Percentiles rank a stretch among this genome's conserved stretches.
These are phyloP conservation scores for Emergomyces africanus DNA, from an alignment of 2,329 filamentous ascomycete species.

Conservation along the genomic window DNA sequence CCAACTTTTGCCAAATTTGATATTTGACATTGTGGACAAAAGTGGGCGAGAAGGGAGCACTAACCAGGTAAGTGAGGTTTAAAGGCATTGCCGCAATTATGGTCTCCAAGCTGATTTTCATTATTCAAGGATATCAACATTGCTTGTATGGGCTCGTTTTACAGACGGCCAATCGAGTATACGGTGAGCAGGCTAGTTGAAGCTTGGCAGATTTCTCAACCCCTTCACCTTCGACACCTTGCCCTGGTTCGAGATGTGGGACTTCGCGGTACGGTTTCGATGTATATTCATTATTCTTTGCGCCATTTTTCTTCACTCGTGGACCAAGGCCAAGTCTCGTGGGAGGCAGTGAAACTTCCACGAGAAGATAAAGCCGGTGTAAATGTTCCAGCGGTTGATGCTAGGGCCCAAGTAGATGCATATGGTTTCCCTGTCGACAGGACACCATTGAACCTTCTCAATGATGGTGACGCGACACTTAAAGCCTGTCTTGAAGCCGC, in stretches of 20 bases:
- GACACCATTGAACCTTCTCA: slow-evolving; percentile 23
- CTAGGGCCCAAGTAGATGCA: slow-evolving; percentile 27
- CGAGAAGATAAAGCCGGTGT: slow-evolving; percentile 16
- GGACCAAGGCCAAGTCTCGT: slow-evolving; percentile 35
- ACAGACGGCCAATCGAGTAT: slow-evolving; percentile 42
- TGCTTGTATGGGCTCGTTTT: slow-evolving; percentile 38
- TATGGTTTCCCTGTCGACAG: slow-evolving; percentile 35
- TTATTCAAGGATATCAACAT: slow-evolving; percentile 27
- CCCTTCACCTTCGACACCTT: slow-evolving; percentile 43
- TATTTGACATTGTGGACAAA: slow-evolving; percentile 37
- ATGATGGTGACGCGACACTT: slow-evolving; percentile 32
- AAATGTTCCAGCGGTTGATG: slow-evolving; percentile 19
- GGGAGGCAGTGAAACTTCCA: slow-evolving; percentile 39
- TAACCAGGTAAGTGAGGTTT: slow-evolving; percentile 26
- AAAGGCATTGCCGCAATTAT: slow-evolving; percentile 1
- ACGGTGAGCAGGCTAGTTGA: slow-evolving; percentile 41
- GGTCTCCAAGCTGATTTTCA: background rate
- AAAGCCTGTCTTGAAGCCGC: slow-evolving; percentile 24
- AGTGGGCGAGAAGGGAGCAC: slow-evolving; percentile 39
- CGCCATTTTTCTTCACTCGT: slow-evolving; percentile 42
- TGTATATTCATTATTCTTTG: slow-evolving; percentile 44
- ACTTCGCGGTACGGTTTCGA: slow-evolving; percentile 33
- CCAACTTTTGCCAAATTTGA: slow-evolving; percentile 37
- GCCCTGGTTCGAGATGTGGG: slow-evolving; percentile 43
- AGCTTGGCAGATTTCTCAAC: slow-evolving; percentile 46